Evolutionary conservation across 371 early-diverging fungal genomes (phyloP).

Genomic region (Mucor indicus): DNA sequence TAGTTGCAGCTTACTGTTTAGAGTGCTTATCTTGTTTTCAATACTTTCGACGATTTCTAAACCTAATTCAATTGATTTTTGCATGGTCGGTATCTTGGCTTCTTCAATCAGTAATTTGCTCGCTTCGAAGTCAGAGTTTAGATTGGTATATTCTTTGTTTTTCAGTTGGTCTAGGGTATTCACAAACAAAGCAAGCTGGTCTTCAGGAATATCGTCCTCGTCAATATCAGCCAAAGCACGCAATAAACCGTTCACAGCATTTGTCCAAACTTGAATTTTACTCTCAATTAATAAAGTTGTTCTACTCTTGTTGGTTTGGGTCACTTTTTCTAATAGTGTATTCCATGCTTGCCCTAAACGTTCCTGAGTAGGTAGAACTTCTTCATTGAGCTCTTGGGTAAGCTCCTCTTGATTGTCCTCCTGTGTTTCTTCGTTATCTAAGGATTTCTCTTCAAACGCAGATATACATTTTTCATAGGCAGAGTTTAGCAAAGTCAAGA

Average conservation of each 20-base stretch:
- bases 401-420: conserved; percentile 9
- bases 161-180: background rate
- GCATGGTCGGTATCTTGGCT: background rate
- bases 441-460: conserved; percentile 16
- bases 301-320: background rate
- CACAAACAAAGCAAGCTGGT: background rate
- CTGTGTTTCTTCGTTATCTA: conserved; percentile 4
- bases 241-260: background rate
- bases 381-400: conserved; percentile 1
- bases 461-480: conserved; percentile 25
- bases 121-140: conserved; percentile 9
- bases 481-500: conserved; percentile 11
- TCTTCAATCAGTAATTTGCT: background rate
- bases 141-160: conserved; percentile 1
- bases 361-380: conserved; percentile 16
- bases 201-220: background rate
- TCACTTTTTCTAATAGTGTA: conserved; percentile 2
- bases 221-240: background rate
- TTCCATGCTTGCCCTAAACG: conserved; percentile 16
- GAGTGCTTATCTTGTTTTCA: background rate
- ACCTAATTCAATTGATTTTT: background rate
- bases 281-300: conserved; percentile 11
- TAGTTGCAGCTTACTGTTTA: conserved; percentile 11
- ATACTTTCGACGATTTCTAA: background rate
- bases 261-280: conserved; percentile 6